phyloP scores from a whole-genome alignment of 2,329 filamentous ascomycete genomes.

The Nemania diffusa region DNA sequence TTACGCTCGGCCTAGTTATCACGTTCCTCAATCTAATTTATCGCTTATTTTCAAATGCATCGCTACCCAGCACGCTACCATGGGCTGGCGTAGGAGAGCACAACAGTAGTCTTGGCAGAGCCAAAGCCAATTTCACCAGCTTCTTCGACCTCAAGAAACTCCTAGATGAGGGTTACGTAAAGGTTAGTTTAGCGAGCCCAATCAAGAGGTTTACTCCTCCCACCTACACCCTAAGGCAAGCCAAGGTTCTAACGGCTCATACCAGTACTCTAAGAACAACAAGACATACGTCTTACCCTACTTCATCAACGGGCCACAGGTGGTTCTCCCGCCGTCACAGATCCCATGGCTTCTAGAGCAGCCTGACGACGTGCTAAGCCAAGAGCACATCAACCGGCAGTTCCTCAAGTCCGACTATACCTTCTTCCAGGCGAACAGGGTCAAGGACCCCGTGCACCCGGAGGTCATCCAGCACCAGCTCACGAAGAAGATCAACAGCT shows the following conservation, averaged over 20 bases:
- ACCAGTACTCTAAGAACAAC: conserved; percentile 48
- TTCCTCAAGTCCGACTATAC: conserved; percentile 51
- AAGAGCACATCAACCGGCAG: conserved; percentile 49
- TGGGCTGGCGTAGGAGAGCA: conserved; percentile 42
- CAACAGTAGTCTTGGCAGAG: conserved; percentile 33
- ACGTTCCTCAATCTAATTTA: conserved; percentile 38
- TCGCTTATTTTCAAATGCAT: conserved; percentile 43
- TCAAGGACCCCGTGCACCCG: conserved; percentile 48
- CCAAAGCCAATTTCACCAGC: conserved; percentile 45
- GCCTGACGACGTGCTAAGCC: conserved; percentile 48
- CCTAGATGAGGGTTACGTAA: conserved; percentile 46
- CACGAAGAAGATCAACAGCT: conserved; percentile 46
- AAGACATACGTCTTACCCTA: conserved; percentile 49
- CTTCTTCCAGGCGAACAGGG: conserved; percentile 47
- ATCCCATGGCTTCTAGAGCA: conserved; percentile 49
- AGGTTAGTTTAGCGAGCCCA: conserved; percentile 36
- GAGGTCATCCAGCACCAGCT: conserved; percentile 50
- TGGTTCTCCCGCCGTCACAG: conserved; percentile 48
- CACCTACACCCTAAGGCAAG: not conserved
- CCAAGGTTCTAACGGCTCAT: not conserved
- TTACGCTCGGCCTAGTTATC: conserved; percentile 26
- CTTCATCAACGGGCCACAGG: conserved; percentile 49
- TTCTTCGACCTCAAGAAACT: conserved; percentile 43
- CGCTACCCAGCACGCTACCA: conserved; percentile 42
- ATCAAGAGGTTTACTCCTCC: not conserved